Conservation (phyloP, 1,139 yeast genomes). For the Suhomyces anneliseae region DNA sequence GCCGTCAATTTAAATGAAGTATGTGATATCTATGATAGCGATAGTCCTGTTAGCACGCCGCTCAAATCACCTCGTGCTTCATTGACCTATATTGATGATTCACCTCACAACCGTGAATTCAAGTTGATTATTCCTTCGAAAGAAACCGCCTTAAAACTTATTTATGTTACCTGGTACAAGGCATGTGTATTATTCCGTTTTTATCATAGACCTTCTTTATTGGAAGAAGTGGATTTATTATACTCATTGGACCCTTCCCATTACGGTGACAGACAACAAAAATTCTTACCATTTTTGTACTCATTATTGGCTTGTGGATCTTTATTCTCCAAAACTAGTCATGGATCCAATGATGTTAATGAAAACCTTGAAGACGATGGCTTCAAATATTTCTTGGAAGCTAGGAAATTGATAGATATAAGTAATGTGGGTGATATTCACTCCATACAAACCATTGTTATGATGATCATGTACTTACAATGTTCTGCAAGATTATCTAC, state of each 20-base stretch:
- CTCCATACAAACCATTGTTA: constrained; percentile 67
- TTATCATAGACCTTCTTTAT: constrained; percentile 81
- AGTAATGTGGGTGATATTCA: constrained; percentile 49
- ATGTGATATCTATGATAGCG: constrained; percentile 25
- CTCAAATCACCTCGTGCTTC: constrained; percentile 12
- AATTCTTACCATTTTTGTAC: constrained; percentile 76
- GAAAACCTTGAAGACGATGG: constrained; percentile 71
- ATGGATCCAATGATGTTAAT: constrained; percentile 37
- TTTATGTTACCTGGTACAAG: constrained; percentile 78
- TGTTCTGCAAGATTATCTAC: constrained; percentile 89
- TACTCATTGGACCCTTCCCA: constrained; percentile 66
- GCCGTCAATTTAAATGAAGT: constrained; percentile 18
- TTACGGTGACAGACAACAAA: constrained; percentile 72
- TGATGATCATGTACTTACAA: constrained; percentile 76
- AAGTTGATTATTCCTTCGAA: constrained; percentile 75
- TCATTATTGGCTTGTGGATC: constrained; percentile 62
- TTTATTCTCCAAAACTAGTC: constrained; percentile 54
- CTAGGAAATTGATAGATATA: constrained; percentile 70
- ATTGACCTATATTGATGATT: constrained; percentile 22
- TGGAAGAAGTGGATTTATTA: constrained; percentile 50
- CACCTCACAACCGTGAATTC: constrained; percentile 42
- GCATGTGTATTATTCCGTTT: constrained; percentile 84
- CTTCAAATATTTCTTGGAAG: constrained; percentile 78
- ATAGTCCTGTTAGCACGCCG: constrained; percentile 10
- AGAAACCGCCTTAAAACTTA: constrained; percentile 66